Base-by-base conservation (phyloP, 805 yeast species). In the Pichia kluyveri region DNA sequence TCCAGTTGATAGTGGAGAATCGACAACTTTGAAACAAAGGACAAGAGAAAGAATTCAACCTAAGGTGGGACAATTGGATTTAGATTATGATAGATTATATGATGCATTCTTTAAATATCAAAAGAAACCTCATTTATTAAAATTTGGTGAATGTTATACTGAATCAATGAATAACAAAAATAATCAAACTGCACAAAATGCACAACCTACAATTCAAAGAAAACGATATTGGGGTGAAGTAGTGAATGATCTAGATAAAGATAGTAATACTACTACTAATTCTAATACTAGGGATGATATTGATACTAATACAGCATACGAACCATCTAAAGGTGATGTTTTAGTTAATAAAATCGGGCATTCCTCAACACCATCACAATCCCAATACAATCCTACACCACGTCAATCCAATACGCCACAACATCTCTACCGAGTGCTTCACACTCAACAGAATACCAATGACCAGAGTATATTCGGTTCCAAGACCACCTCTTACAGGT, bases 21-120 rank as follows among this genome's bases (percentile, higher is more conserved):
- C 40, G 15, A 18, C 76, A 14, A 72, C 80, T 1, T 60, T 88
- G 55, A 81, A 84, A 59, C 93, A 86, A 57, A 73, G 76, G 58
- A 83, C 83, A 62, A 73, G 97, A 52, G 91, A 86, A 48, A 72
- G 85, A 45, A 95, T 89, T 0, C 96, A 87, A 62, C 96, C 96
- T 0, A 87, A 86, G 60, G 71, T 88, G 80, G 95, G 95, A 1
- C 72, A 80, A 45, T 63, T 91, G 23, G 98, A 91, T 61, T 76
- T 93, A 26, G 97, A 91, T 63, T 90, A 84, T 60, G 82, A 77
- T 52, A 84, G 80, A 53, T 65, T 91, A 19, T 81, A 87, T 60
- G 86, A 86, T 61, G 96, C 96, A 0, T 90, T 91, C 59, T 90
- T 88, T 73, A 83, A 82, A 60, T 69, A 76, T 57, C 96, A 91